Base-by-base conservation (phyloP, 2,329 filamentous ascomycete genomes). In the Bipolaris oryzae region DNA sequence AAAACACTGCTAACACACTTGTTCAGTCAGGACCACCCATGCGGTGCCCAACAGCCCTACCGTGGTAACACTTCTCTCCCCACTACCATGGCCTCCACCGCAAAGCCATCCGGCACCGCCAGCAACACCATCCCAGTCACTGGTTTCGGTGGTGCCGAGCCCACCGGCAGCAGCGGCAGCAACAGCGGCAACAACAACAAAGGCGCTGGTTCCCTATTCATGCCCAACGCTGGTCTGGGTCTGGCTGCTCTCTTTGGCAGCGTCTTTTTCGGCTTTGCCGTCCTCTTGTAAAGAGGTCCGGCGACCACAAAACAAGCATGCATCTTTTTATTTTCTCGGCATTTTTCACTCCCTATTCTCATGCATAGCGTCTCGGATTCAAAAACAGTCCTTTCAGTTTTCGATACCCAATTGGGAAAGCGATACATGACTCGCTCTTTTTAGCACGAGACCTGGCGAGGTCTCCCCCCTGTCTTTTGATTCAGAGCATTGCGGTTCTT, bases 21-120 rank as follows among this genome's bases (percentile, higher is more conserved):
- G 31, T 33, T 51, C 62, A 73, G 67, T 53, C 69, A 84, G 66
- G 78, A 92, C 60, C 80, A 92, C 77, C 89, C 87, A 3, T 94
- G 90, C 74, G 90, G 90, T 73, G 90, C 90, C 35, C 81, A 81
- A 66, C 79, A 84, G 71, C 90, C 90, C 13, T 84, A 76, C 39
- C 81, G 80, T 53, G 76, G 80, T 74, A 92, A 91, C 76, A 67
- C 74, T 5, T 84, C 84, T 6, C 76, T 81, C 7, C 77, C 83
- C 7, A 75, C 79, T 18, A 79, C 79, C 16, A 76, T 80, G 15
- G 76, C 78, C 9, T 72, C 80, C 7, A 72, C 79, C 4, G 72
- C 77, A 11, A 69, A 79, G 15, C 57, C 68, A 3, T 44, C 55
- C 7, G 61, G 77, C 21, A 72, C 67, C 11, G 58, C 69, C 28